phyloP scores from a whole-genome alignment of 306 rosid species.

The Trifolium pratense region DNA sequence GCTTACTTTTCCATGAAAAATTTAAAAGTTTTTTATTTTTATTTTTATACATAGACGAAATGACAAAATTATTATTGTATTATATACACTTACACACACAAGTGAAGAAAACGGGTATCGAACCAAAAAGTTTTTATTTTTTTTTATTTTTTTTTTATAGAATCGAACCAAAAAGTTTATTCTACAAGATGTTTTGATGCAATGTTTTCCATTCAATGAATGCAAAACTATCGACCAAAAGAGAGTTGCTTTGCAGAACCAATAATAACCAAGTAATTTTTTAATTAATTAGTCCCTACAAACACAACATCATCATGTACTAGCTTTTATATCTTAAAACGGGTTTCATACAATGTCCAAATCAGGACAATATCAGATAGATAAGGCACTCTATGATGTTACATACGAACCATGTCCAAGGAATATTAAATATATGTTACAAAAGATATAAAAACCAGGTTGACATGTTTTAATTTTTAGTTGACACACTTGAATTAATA shows the following conservation, averaged over 20 bases:
- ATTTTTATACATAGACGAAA: too few relatives aligned
- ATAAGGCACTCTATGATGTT: background rate
- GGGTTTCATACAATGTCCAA: conserved; percentile 19
- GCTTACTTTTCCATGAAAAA: too few relatives aligned
- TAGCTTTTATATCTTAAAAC: conserved; percentile 29
- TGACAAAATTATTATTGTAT: too few relatives aligned
- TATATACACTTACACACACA: too few relatives aligned
- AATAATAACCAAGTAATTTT: background rate
- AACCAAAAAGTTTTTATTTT: too few relatives aligned
- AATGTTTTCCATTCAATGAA: background rate
- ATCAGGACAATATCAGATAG: conserved; percentile 11
- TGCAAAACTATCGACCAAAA: conserved; percentile 5
- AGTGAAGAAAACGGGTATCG: too few relatives aligned
- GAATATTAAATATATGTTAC: conserved; percentile 25
- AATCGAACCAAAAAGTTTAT: too few relatives aligned
- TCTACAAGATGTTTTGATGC: background rate
- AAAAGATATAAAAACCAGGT: conserved; percentile 6
- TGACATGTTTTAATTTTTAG: conserved; percentile 12
- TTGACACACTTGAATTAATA: background rate
- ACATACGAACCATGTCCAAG: conserved; percentile 17
- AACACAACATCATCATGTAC: conserved; percentile 29
- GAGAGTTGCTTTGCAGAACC: conserved; percentile 8
- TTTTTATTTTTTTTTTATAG: too few relatives aligned
- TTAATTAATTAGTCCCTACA: conserved; percentile 24
- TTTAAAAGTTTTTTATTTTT: too few relatives aligned